These are phyloP conservation scores for Serendipita sp. DNA, from an alignment of 768 basidiomycete species.

Conservation along the genomic window DNA sequence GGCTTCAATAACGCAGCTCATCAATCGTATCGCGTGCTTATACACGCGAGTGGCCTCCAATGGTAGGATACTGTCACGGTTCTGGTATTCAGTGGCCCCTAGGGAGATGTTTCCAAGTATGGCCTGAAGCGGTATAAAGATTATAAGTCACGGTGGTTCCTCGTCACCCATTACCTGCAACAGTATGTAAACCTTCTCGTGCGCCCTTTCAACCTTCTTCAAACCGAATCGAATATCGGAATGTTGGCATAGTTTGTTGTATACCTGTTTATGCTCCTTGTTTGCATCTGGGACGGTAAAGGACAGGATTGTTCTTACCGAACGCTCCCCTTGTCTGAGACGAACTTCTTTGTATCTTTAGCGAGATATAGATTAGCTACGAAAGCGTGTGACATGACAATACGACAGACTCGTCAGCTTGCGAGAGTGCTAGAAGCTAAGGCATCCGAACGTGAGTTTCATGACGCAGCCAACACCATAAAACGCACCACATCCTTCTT, in stretches of 20 bases:
- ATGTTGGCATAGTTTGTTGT: constrained; percentile 52
- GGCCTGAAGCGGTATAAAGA: constrained; percentile 30
- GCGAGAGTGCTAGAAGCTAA: constrained; percentile 45
- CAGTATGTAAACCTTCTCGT: constrained; percentile 67
- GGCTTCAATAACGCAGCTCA: constrained; percentile 70
- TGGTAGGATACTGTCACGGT: constrained; percentile 50
- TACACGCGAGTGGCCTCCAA: constrained; percentile 58
- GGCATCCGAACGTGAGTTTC: background rate
- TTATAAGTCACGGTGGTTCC: constrained; percentile 9
- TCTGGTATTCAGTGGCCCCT: constrained; percentile 51
- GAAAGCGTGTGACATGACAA: background rate
- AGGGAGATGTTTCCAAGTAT: constrained; percentile 57
- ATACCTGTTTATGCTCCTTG: constrained; percentile 22
- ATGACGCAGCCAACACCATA: background rate
- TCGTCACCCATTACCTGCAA: constrained; percentile 42
- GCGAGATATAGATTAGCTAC: background rate
- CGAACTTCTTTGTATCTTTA: constrained; percentile 50
- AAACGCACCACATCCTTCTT: constrained; percentile 48
- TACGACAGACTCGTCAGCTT: constrained; percentile 45
- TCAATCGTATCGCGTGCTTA: constrained; percentile 60
- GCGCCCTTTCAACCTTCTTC: constrained; percentile 49
- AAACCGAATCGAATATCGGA: constrained; percentile 67
- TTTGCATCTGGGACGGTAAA: background rate
- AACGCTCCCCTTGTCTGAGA: constrained; percentile 60
- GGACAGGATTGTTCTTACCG: constrained; percentile 23